Conservation (phyloP, 106 monocot species). For the Dendrobium catenatum region DNA sequence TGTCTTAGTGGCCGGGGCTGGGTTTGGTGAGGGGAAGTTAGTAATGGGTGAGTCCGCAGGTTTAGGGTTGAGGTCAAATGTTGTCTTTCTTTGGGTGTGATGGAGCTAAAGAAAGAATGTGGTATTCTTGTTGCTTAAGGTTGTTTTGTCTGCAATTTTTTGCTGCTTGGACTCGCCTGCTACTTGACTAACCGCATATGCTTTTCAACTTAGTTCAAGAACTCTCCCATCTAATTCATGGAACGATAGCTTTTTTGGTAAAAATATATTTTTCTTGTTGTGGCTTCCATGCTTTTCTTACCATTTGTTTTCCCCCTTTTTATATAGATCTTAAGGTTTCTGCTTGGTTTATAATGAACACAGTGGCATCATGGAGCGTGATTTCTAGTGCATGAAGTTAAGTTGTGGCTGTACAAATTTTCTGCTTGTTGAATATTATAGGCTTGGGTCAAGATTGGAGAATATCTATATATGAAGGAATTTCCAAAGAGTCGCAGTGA, state of each 20-base stretch:
- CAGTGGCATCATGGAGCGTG: not conserved
- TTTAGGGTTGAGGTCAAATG: slow-evolving; percentile 7
- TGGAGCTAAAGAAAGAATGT: not conserved
- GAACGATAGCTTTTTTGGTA: not conserved
- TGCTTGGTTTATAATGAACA: not conserved
- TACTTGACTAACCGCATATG: not conserved
- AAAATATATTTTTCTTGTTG: not conserved
- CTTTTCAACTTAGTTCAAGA: not conserved
- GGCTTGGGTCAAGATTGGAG: not conserved
- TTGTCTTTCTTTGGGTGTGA: not conserved
- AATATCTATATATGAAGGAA: not conserved
- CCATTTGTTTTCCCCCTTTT: not conserved
- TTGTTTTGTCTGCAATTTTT: not conserved
- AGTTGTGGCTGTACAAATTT: not conserved
- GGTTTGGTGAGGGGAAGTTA: not conserved
- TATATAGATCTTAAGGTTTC: not conserved
- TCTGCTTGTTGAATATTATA: not conserved
- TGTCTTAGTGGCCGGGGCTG: not conserved
- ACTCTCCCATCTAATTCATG: not conserved
- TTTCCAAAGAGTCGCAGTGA: not conserved
- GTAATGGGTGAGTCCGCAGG: not conserved
- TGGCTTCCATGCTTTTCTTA: not conserved
- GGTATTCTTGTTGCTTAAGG: not conserved
- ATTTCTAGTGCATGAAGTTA: not conserved
- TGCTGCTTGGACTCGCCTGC: not conserved